phyloP scores from a whole-genome alignment of 345 rosid species.

The Citrus cavaleriei region DNA sequence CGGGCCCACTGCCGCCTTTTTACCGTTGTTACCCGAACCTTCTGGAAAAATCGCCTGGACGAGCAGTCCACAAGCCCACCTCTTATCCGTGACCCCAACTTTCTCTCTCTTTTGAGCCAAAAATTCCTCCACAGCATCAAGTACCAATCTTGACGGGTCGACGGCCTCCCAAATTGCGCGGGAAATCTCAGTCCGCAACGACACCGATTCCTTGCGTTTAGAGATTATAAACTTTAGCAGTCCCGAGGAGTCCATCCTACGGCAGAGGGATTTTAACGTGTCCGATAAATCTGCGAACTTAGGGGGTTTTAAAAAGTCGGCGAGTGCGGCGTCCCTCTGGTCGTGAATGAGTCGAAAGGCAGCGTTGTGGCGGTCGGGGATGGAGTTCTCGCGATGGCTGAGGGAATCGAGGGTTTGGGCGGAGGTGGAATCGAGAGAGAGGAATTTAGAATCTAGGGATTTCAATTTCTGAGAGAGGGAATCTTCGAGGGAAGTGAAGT shows the following conservation, averaged over 20 bases:
- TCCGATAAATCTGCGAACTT: slow-evolving; percentile 18
- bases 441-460: slow-evolving; percentile 40
- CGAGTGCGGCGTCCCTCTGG: slow-evolving; percentile 31
- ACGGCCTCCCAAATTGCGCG: slow-evolving; percentile 40
- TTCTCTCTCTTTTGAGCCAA: slow-evolving; percentile 31
- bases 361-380: slow-evolving; percentile 40
- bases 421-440: slow-evolving; percentile 31
- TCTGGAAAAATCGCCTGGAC: slow-evolving; percentile 49
- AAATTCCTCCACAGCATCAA: slow-evolving; percentile 59
- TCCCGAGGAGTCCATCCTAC: slow-evolving; percentile 44
- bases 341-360: slow-evolving; percentile 26
- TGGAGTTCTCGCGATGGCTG: slow-evolving; percentile 28
- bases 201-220: slow-evolving; percentile 46
- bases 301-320: slow-evolving; percentile 24
- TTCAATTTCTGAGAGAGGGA: slow-evolving; percentile 33
- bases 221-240: slow-evolving; percentile 33
- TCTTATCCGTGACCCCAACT: slow-evolving; percentile 49
- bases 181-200: slow-evolving; percentile 41
- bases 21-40: slow-evolving; percentile 6
- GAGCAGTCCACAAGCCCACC: slow-evolving; percentile 58
- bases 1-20: slow-evolving; percentile 15
- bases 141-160: slow-evolving; percentile 44
- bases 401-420: slow-evolving; percentile 31
- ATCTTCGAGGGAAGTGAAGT: slow-evolving; percentile 38
- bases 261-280: slow-evolving; percentile 27